Percentiles rank a stretch among this genome's conserved stretches.
These are phyloP conservation scores for Barbatosphaeria neglecta DNA, from an alignment of 495 filamentous ascomycete species.

Conservation along the genomic window DNA sequence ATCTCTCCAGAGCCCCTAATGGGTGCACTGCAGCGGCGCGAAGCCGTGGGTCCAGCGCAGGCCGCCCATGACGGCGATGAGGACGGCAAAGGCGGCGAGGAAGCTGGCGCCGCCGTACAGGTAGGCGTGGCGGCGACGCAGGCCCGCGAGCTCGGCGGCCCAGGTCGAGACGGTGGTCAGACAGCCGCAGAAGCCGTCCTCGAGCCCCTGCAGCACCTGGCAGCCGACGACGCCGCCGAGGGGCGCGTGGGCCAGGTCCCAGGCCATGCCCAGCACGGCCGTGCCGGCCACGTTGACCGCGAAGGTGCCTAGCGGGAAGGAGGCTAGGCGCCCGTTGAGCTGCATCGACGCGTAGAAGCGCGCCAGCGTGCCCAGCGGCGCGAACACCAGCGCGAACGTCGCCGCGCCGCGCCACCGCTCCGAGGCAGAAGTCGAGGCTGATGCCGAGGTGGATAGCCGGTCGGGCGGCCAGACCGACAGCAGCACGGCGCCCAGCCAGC, in stretches of 20 bases:
- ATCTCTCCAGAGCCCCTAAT: conserved; percentile 6
- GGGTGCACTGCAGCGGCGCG: conserved; percentile 34
- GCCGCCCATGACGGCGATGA: conserved; percentile 71
- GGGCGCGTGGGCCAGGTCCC: conserved; percentile 56
- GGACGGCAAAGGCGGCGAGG: conserved; percentile 45
- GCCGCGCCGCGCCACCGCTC: conserved; percentile 63
- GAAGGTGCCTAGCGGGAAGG: conserved; percentile 87
- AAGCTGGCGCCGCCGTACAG: conserved; percentile 63
- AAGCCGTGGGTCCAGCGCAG: conserved; percentile 66
- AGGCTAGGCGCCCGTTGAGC: conserved; percentile 52
- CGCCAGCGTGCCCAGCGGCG: conserved; percentile 65
- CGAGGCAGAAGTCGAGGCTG: conserved; percentile 11
- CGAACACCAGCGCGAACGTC: conserved; percentile 72
- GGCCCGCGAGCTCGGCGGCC: conserved; percentile 64
- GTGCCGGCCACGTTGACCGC: conserved; percentile 72
- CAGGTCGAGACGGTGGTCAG: conserved; percentile 90
- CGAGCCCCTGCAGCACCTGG: conserved; percentile 70
- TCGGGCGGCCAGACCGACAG: conserved; percentile 67
- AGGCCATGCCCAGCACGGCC: conserved; percentile 49
- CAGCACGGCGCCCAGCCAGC: conserved; percentile 71
- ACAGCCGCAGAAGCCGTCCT: conserved; percentile 87
- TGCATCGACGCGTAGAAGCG: conserved; percentile 60
- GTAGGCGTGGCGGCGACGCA: conserved; percentile 59
- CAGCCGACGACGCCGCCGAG: conserved; percentile 48
- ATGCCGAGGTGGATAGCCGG: too few species aligned